Percentiles rank a stretch among this genome's conserved stretches.
These are phyloP conservation scores for Apiotrichum gamsii DNA, from an alignment of 1,284 basidiomycete species.

Conservation along the genomic window DNA sequence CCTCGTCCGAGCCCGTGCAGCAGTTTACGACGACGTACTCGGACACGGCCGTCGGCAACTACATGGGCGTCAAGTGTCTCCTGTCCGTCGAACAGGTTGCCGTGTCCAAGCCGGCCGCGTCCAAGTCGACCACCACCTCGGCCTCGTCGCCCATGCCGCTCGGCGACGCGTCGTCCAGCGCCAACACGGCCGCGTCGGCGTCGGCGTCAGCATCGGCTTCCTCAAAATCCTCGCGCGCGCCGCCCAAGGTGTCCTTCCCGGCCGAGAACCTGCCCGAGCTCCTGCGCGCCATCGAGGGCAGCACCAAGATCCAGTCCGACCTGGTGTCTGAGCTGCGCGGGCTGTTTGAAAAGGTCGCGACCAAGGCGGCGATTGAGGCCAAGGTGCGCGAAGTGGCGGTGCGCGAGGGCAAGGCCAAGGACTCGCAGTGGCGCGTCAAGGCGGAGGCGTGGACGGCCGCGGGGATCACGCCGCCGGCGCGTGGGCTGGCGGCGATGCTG, in stretches of 20 bases:
- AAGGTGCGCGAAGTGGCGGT: conserved; percentile 42
- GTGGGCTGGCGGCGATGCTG: neutral
- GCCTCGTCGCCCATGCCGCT: conserved; percentile 9
- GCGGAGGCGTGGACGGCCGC: conserved; percentile 21
- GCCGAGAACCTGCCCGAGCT: conserved; percentile 33
- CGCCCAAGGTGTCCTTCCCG: conserved; percentile 39
- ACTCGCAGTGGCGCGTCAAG: conserved; percentile 37
- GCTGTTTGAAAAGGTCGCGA: conserved; percentile 34
- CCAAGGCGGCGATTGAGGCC: conserved; percentile 44
- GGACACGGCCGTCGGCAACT: conserved; percentile 27
- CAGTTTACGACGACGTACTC: conserved; percentile 28
- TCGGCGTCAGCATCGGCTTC: too few relatives aligned
- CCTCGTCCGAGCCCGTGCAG: conserved; percentile 24
- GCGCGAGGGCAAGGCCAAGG: conserved; percentile 36
- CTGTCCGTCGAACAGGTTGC: conserved; percentile 19
- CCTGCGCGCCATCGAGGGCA: conserved; percentile 34
- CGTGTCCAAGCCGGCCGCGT: neutral
- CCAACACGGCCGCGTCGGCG: conserved; percentile 2
- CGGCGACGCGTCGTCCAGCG: conserved; percentile 14
- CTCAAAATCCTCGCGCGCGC: conserved; percentile 9
- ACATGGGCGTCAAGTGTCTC: conserved; percentile 27
- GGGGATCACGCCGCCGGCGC: conserved; percentile 3
- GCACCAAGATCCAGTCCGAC: conserved; percentile 32
- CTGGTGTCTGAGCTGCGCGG: conserved; percentile 34
- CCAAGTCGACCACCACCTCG: conserved; percentile 1